Base-by-base conservation (phyloP, 1,284 basidiomycete species). In the Thelephora terrestris region DNA sequence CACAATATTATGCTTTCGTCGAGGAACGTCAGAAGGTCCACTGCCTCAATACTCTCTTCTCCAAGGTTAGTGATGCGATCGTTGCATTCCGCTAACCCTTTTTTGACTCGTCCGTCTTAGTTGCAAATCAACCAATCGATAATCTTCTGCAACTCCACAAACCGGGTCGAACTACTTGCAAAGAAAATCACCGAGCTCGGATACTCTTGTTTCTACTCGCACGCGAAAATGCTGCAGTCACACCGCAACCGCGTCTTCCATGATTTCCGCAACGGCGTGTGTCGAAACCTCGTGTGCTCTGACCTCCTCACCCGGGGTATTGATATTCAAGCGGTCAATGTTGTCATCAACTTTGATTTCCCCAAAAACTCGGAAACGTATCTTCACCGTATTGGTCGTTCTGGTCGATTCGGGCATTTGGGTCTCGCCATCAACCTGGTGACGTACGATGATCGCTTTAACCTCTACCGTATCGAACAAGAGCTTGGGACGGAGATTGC, bases 41-140 rank as follows among this genome's bases (percentile, higher is more conserved):
- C 73, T 99, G 95, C 69, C 75, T 96, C 55, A 96, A 96, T 75
- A 96, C 93, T 49, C 80, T 96, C 58, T 96, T 96, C 76, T 93
- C 91, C 56, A 94, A 94, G 77, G 89, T 89, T 39, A 5, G 21
- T 52, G 34, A 16, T 16, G 34, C 45, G 23, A 40, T 35, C 10
- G 29, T 43, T n/a, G 38, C 42, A 39, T 4, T 16, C 27, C 37
- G 18, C 61, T 52, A 2, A 9, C 29, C 54, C 43, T 60, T 61
- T 51, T 9, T 51, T 51, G 6, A 49, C n/a, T 14, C 7, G 12
- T n/a, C 37, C 10, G 14, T 20, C 49, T n/a, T 63, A 94, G 89
- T 81, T 98, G 47, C 94, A 98, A 89, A 98, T 98, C 76, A 98
- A 98, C 70, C 94, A 98, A 73, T 96, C 93, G 51, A 98, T 98